Conservation (phyloP, 495 filamentous ascomycete species). For the Aspergillus egyptiacus region DNA sequence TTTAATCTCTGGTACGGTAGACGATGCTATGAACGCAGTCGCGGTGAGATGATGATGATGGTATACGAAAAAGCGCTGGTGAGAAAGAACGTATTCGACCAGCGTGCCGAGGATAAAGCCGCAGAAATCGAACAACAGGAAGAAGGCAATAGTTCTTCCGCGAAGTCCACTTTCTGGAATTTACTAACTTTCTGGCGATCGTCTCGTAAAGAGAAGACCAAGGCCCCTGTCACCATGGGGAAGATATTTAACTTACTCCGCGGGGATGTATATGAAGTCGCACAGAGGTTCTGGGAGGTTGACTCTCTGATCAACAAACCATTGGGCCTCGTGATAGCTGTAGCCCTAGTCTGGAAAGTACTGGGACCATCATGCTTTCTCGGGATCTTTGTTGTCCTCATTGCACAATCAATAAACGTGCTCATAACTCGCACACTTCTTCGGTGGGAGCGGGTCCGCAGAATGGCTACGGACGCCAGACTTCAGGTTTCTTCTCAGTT, state of each 20-base stretch:
- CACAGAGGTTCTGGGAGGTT: constrained; percentile 79
- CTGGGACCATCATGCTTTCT: constrained; percentile 75
- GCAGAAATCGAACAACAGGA: constrained; percentile 4
- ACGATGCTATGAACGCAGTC: constrained; percentile 68
- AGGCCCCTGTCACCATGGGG: constrained; percentile 67
- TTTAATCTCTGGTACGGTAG: constrained; percentile 70
- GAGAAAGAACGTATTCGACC: constrained; percentile 61
- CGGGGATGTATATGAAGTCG: constrained; percentile 74
- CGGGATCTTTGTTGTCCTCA: constrained; percentile 57
- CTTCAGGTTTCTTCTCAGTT: constrained; percentile 73
- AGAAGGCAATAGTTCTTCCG: background rate
- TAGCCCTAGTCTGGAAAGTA: constrained; percentile 64
- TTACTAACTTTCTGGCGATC: constrained; percentile 18
- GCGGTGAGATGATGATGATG: constrained; percentile 84
- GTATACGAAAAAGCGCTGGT: constrained; percentile 78
- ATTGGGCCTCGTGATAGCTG: constrained; percentile 59
- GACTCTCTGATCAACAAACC: constrained; percentile 61
- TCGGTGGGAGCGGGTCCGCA: constrained; percentile 56
- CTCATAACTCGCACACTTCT: constrained; percentile 56
- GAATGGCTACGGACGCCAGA: constrained; percentile 62
- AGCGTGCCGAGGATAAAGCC: constrained; percentile 19
- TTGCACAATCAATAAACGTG: constrained; percentile 59
- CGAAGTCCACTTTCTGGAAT: constrained; percentile 14
- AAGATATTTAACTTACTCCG: constrained; percentile 80
- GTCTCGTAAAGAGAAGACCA: constrained; percentile 22